These are phyloP conservation scores for Cucurbita pepo DNA, from an alignment of 306 rosid genomes.

Conservation along the genomic window DNA sequence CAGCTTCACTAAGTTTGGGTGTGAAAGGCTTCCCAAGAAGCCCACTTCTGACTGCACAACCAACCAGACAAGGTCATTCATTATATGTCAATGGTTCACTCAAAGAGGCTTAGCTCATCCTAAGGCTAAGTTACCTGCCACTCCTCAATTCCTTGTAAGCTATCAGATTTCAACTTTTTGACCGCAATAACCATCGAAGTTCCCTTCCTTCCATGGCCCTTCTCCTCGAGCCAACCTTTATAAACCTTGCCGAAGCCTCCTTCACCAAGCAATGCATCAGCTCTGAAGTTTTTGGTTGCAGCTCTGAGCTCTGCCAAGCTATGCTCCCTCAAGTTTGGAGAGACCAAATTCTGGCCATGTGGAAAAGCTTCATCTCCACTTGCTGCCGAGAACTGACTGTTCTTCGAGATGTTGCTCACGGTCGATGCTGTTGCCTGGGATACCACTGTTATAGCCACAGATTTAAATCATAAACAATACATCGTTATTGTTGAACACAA, in stretches of 20 bases:
- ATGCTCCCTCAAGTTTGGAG: constrained; percentile 54
- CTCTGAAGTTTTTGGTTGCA: constrained; percentile 70
- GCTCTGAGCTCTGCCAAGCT: constrained; percentile 50
- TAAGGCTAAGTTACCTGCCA: constrained; percentile 60
- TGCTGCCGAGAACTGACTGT: constrained; percentile 47
- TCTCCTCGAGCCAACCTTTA: constrained; percentile 90
- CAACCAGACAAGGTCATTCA: neutral
- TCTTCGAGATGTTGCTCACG: constrained; percentile 26
- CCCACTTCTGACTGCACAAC: constrained; percentile 70
- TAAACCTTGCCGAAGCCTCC: constrained; percentile 92
- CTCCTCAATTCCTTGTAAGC: constrained; percentile 78
- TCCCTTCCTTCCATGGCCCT: constrained; percentile 29
- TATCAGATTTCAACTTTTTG: constrained; percentile 73
- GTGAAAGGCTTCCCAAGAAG: constrained; percentile 81
- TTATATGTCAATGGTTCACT: neutral
- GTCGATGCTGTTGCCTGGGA: constrained; percentile 40
- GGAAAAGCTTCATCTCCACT: constrained; percentile 33
- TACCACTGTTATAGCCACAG: constrained; percentile 19
- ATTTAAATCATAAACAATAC: neutral
- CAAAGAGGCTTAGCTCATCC: neutral
- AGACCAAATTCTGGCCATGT: constrained; percentile 56
- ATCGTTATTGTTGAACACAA: too few relatives aligned
- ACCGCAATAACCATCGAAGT: constrained; percentile 58
- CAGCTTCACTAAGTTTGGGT: constrained; percentile 81
- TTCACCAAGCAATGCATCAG: constrained; percentile 73